phyloP scores from a whole-genome alignment of 371 early-diverging fungal genomes.

The Mortierella sp. region DNA sequence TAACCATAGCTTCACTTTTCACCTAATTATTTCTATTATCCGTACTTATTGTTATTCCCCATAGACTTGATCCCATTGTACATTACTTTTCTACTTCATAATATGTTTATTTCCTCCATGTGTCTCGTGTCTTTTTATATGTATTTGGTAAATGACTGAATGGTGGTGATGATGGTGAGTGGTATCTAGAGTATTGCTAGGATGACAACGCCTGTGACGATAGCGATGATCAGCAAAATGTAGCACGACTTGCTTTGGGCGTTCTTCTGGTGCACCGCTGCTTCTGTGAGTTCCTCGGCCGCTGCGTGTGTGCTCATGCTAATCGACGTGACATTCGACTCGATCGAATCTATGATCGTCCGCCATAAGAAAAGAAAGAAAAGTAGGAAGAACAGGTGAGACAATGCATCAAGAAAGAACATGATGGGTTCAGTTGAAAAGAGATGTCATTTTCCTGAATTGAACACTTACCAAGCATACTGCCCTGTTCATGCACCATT shows the following conservation, averaged over 20 bases:
- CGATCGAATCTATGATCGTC: conserved; percentile 79
- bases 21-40: not conserved
- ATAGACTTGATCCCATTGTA: conserved; percentile 19
- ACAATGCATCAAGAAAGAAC: not conserved
- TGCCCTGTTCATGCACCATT: conserved; percentile 95
- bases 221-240: conserved; percentile 76
- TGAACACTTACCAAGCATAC: conserved; percentile 89
- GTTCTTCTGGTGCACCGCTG: conserved; percentile 84
- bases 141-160: not conserved
- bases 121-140: not conserved
- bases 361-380: not conserved
- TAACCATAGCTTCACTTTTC: conserved; percentile 15
- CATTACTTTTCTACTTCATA: not conserved
- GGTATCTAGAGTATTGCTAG: conserved; percentile 43
- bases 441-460: no score
- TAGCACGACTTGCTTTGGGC: conserved; percentile 88
- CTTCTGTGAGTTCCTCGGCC: conserved; percentile 81
- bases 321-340: conserved; percentile 85
- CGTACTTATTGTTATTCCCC: no score
- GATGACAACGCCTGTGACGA: conserved; percentile 67
- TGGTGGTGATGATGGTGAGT: not conserved
- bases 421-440: no score
- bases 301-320: conserved; percentile 85
- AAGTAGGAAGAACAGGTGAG: not conserved
- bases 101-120: not conserved